Percentiles rank a stretch among this genome's conserved stretches.
phyloP scores from a whole-genome alignment of 225 moss, liverwort and hornwort genomes.

The Sphagnum contortum region DNA sequence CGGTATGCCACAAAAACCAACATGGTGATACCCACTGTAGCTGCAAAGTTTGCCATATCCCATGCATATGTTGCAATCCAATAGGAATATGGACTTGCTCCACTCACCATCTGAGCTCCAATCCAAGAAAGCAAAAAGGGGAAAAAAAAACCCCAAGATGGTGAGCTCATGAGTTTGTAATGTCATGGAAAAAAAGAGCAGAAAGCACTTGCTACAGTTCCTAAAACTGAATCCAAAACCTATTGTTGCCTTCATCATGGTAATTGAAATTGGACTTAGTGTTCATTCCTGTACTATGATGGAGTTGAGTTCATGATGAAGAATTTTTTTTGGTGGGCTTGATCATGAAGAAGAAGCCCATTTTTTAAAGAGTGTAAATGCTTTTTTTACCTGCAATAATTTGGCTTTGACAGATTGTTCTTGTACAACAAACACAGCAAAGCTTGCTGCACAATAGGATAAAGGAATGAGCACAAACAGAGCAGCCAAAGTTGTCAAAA shows the following conservation, averaged over 20 bases:
- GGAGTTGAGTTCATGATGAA: too few relatives aligned
- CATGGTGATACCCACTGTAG: slow-evolving; percentile 71
- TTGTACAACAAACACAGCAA: slow-evolving; percentile 74
- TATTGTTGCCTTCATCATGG: too few relatives aligned
- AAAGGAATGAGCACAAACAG: slow-evolving; percentile 87
- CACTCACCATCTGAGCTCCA: slow-evolving; percentile 64
- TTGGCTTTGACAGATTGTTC: slow-evolving; percentile 91
- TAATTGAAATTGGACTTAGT: too few relatives aligned
- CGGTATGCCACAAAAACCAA: slow-evolving; percentile 55
- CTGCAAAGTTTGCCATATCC: slow-evolving; percentile 72
- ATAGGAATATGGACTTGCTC: slow-evolving; percentile 63
- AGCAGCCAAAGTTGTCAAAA: slow-evolving; percentile 71
- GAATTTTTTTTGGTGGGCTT: too few relatives aligned
- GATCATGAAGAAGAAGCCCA: too few relatives aligned
- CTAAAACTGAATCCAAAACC: too few relatives aligned
- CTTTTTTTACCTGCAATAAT: slow-evolving; percentile 58
- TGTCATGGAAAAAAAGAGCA: too few relatives aligned
- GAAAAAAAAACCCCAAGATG: too few relatives aligned
- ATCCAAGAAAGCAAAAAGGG: background rate
- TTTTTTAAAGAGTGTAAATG: too few relatives aligned
- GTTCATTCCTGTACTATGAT: too few relatives aligned
- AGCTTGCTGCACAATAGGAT: slow-evolving; percentile 82
- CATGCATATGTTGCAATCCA: slow-evolving; percentile 87
- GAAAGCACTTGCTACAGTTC: too few relatives aligned
- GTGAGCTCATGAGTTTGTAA: too few relatives aligned